A percentile compares a stretch with the other conserved stretches of the same genome.
Conservation (phyloP, 345 rosid species). For the Linum lewisii region DNA sequence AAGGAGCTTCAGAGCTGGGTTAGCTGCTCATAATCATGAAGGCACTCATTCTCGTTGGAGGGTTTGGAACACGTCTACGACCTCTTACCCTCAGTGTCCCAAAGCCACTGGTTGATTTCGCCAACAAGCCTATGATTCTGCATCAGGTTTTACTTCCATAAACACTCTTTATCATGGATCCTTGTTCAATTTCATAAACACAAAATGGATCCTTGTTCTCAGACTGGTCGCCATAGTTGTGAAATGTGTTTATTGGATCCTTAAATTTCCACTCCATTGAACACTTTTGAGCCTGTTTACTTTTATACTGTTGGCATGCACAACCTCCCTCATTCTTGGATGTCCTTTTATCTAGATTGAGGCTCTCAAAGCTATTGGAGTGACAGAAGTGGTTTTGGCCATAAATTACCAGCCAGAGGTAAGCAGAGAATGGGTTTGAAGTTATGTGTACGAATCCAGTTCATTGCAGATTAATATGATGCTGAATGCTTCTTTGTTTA, state of each 20-base stretch:
- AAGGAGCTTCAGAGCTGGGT: too few species aligned
- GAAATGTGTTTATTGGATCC: too few species aligned
- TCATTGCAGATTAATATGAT: background rate
- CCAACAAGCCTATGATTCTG: conserved; percentile 21
- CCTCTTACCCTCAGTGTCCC: conserved; percentile 20
- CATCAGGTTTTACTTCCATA: conserved; percentile 14
- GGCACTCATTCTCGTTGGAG: conserved; percentile 21
- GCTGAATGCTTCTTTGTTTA: background rate
- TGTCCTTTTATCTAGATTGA: conserved; percentile 48
- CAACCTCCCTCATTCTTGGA: too few species aligned
- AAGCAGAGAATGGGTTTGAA: conserved; percentile 6
- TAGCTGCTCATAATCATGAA: conserved; percentile 2
- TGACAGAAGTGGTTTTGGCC: conserved; percentile 92
- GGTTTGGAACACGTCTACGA: conserved; percentile 19
- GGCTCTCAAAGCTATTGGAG: conserved; percentile 94
- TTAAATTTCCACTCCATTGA: too few species aligned
- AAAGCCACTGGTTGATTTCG: conserved; percentile 22
- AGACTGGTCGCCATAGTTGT: too few species aligned
- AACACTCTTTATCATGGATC: background rate
- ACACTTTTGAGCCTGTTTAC: too few species aligned
- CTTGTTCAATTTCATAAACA: background rate
- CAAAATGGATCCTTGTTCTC: too few species aligned
- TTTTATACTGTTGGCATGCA: too few species aligned
- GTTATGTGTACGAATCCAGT: background rate
- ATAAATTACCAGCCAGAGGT: conserved; percentile 98